These are phyloP conservation scores for Auricularia sp. DNA, from an alignment of 768 basidiomycete genomes.

Conservation along the genomic window DNA sequence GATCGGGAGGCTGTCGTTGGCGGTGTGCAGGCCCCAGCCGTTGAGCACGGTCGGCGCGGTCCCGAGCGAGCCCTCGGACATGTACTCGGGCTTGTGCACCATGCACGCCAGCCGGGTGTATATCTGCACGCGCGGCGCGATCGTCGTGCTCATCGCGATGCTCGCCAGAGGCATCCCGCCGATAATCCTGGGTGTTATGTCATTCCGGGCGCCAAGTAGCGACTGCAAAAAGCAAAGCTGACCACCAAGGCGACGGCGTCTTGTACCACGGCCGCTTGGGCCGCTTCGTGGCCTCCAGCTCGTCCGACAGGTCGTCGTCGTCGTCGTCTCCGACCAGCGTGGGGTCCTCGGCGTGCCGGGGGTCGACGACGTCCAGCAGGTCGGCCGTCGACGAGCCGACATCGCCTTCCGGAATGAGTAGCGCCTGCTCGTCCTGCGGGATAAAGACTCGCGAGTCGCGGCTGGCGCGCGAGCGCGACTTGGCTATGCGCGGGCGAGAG, in stretches of 20 bases:
- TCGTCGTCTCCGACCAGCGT: neutral
- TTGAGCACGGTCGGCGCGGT: slow-evolving; percentile 6
- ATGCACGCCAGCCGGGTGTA: slow-evolving; percentile 66
- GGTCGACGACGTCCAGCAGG: neutral
- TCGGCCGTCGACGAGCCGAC: neutral
- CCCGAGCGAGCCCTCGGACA: slow-evolving; percentile 4
- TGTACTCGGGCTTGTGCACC: slow-evolving; percentile 51
- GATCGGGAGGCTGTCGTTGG: neutral
- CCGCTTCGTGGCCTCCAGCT: neutral
- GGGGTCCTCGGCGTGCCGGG: neutral
- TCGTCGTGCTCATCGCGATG: slow-evolving; percentile 43
- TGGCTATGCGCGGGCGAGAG: neutral
- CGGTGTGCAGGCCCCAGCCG: neutral
- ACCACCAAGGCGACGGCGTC: slow-evolving; percentile 68
- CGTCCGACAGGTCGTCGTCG: neutral
- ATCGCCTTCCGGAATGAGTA: neutral
- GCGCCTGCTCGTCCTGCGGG: neutral
- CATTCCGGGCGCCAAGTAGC: slow-evolving; percentile 3
- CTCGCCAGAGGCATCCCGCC: slow-evolving; percentile 42
- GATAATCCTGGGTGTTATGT: slow-evolving; percentile 42
- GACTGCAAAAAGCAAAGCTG: slow-evolving; percentile 12
- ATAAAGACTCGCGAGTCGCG: neutral
- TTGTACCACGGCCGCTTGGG: slow-evolving; percentile 58
- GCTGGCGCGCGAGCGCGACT: neutral
- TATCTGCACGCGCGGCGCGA: slow-evolving; percentile 65